Percentiles rank a stretch among this genome's conserved stretches.
These are phyloP conservation scores for Mucor indicus DNA, from an alignment of 371 early-diverging fungal genomes.

Conservation along the genomic window DNA sequence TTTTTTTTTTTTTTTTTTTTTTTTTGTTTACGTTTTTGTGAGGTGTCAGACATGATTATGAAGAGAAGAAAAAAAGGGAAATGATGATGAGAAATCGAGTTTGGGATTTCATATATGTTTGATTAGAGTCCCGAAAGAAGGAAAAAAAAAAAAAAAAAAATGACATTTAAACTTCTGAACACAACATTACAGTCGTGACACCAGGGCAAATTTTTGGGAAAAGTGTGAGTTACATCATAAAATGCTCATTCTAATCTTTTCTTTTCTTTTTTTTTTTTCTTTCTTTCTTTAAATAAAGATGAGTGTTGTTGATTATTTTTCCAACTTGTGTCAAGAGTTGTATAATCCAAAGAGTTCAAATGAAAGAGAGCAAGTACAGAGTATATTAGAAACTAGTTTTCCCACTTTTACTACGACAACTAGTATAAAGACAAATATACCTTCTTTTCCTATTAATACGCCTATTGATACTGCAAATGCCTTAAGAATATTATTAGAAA, in stretches of 20 bases:
- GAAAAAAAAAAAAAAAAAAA: no score
- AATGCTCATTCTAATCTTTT: no score
- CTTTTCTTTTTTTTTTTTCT: no score
- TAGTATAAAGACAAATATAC: conserved; percentile 12
- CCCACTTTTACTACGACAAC: conserved; percentile 65
- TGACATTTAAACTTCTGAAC: no score
- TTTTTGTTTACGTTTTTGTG: neutral
- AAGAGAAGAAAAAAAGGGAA: no score
- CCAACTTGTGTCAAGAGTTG: conserved; percentile 41
- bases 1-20: conserved; percentile 5
- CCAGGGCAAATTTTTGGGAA: no score
- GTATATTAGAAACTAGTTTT: conserved; percentile 66
- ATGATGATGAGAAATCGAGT: no score
- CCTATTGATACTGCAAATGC: conserved; percentile 65
- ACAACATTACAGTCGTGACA: no score
- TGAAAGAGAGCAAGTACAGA: conserved; percentile 64
- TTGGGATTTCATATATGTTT: no score
- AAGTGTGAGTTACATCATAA: no score
- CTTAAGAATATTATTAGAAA: conserved; percentile 68
- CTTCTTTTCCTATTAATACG: conserved; percentile 45
- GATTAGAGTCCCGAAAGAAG: no score
- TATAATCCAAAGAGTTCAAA: conserved; percentile 52
- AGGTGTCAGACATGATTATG: conserved; percentile 14
- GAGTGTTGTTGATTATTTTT: conserved; percentile 26
- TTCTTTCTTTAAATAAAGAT: no score